Base-by-base conservation (phyloP, 2,329 filamentous ascomycete genomes). In the Alternaria conjuncta region DNA sequence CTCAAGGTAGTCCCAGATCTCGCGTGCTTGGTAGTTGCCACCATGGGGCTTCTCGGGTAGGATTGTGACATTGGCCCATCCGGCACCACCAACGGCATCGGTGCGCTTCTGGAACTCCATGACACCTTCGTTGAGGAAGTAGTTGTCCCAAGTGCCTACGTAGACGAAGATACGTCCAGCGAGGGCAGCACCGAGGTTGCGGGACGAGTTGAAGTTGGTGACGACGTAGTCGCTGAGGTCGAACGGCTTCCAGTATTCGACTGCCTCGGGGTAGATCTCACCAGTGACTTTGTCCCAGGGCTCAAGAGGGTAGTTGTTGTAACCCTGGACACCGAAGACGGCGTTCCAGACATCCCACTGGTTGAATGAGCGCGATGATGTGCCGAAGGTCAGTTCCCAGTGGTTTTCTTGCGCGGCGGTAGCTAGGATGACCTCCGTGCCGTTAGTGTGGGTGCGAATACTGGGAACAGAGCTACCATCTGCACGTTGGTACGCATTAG, bases 311-410 rank as follows among this genome's bases (percentile, higher is more conserved):
- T 81, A 81, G 41, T 72, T 69, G 64, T 81, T 81, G 47, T 73
- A 71, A 5, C 78, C 79, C 49, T 81, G 79, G 0, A 71, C 73
- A 8, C 77, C 75, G 23, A 80, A 81, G 2, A 81, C 77, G 9
- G 78, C 76, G 26, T 79, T 75, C 79, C 79, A 81, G 15, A 79
- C 46, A 58, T 81, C 79, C 78, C 78, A 80, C 55, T 81, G 79
- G 18, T 71, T 66, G 26, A 61, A 70, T 2, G 77, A 79, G 30
- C 79, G 77, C 1, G 76, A 73, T 0, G 72, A 68, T 1, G 79
- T 80, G 25, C 79, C 79, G 20, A 75, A 79, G 0, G 77, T 75
- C 2, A 81, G 66, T 49, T 81, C 79, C 78, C 78, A 81, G 61
- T 80, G 78, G 49, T 79, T 80, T 57, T 80, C 78, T 26, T 75